Evolutionary conservation across 164 flowering plant species (phyloP).

Genomic region (Platanus orientalis): DNA sequence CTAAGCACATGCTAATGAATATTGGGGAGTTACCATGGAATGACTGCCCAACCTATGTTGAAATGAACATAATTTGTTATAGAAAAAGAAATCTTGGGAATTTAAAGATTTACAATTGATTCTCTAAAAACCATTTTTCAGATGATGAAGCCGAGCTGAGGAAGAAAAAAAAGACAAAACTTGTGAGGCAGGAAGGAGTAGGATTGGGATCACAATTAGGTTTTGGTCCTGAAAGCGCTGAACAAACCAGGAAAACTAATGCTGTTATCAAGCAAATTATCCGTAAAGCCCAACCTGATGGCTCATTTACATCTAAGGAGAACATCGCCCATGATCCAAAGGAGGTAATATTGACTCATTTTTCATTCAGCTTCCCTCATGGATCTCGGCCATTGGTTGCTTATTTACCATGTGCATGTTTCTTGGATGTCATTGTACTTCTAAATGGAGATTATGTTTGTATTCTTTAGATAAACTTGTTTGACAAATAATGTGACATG

Average conservation of each 20-base stretch:
- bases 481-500: neutral
- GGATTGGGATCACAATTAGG: constrained; percentile 26
- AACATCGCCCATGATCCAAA: constrained; percentile 26
- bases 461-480: neutral
- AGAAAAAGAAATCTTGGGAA: neutral
- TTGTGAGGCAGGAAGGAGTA: constrained; percentile 26
- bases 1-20: too few species aligned
- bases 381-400: neutral
- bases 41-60: too few species aligned
- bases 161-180: constrained; percentile 59
- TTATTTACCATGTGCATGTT: neutral
- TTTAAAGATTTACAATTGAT: too few species aligned
- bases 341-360: constrained; percentile 30
- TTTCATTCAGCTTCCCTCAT: neutral
- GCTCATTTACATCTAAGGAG: constrained; percentile 35
- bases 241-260: constrained; percentile 33
- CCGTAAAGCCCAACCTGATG: constrained; percentile 34
- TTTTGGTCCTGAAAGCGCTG: constrained; percentile 35
- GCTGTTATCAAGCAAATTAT: constrained; percentile 31
- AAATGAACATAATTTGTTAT: neutral
- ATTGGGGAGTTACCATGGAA: too few species aligned
- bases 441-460: neutral
- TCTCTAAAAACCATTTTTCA: constrained; percentile 25
- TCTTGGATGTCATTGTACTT: neutral
- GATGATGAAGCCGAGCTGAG: constrained; percentile 67